These are phyloP conservation scores for Cercospora janseana DNA, from an alignment of 2,329 filamentous ascomycete species.

Conservation along the genomic window DNA sequence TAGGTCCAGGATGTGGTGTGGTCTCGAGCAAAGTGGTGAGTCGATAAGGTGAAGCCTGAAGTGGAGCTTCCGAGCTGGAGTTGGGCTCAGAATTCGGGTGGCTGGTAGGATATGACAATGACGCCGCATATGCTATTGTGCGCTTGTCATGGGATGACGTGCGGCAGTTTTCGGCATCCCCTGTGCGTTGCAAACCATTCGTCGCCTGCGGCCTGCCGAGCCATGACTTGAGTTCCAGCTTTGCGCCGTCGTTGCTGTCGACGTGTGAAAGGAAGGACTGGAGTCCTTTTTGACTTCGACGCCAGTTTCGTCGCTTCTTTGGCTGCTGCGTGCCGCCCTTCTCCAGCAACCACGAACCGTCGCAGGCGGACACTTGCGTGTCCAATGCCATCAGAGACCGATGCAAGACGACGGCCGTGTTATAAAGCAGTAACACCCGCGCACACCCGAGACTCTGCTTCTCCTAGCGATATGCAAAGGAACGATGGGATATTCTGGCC, in stretches of 20 bases:
- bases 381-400: background rate
- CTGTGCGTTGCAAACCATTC: background rate
- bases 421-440: too few species aligned
- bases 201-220: background rate
- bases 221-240: too few species aligned
- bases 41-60: background rate
- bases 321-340: background rate
- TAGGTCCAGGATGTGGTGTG: too few species aligned
- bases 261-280: slow-evolving; percentile 13
- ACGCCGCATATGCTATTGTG: background rate
- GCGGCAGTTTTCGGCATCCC: background rate
- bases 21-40: slow-evolving; percentile 1
- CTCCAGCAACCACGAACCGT: slow-evolving; percentile 19
- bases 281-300: background rate
- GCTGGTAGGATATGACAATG: slow-evolving; percentile 7
- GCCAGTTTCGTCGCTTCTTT: slow-evolving; percentile 2
- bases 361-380: slow-evolving; percentile 20
- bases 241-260: slow-evolving; percentile 13
- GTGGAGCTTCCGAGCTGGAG: background rate
- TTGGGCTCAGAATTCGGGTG: background rate
- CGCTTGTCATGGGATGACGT: background rate
- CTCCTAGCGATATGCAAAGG: too few species aligned
- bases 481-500: too few species aligned
- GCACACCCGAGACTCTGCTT: too few species aligned
- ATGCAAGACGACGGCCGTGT: too few species aligned